phyloP scores from a whole-genome alignment of 2,329 filamentous ascomycete genomes.

The Aspergillus quadricinctus region DNA sequence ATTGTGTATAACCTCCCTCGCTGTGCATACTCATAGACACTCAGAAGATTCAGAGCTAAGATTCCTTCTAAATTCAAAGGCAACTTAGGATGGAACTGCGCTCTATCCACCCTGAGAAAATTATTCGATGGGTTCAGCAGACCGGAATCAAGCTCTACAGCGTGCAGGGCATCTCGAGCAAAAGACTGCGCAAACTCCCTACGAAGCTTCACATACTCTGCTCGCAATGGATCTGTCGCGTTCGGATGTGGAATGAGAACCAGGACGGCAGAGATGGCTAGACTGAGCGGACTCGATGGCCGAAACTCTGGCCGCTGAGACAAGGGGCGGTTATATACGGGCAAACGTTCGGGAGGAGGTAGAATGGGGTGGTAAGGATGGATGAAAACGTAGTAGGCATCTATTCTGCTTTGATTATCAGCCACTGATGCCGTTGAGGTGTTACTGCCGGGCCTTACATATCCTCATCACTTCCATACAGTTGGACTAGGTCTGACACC shows the following conservation, averaged over 20 bases:
- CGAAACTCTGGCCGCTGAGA: conserved; percentile 8
- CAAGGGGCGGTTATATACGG: conserved; percentile 14
- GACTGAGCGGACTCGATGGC: conserved; percentile 21
- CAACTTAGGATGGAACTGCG: conserved; percentile 14
- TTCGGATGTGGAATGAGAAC: conserved; percentile 22
- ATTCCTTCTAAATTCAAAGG: conserved; percentile 25
- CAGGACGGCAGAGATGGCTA: conserved; percentile 26
- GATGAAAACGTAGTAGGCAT: conserved; percentile 30
- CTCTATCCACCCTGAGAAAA: conserved; percentile 11
- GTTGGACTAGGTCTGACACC: conserved; percentile 30
- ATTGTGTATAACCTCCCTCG: conserved; percentile 27
- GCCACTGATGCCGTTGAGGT: background rate
- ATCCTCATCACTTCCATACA: conserved; percentile 40
- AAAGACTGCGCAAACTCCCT: conserved; percentile 21
- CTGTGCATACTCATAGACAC: conserved; percentile 29
- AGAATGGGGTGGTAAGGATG: conserved; percentile 28
- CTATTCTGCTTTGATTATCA: conserved; percentile 16
- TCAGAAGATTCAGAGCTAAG: conserved; percentile 22
- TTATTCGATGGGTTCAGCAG: conserved; percentile 11
- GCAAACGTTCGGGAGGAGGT: conserved; percentile 17
- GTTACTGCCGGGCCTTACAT: conserved; percentile 33
- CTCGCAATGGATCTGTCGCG: conserved; percentile 14
- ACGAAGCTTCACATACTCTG: conserved; percentile 18
- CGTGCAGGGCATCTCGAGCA: conserved; percentile 19
- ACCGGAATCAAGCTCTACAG: conserved; percentile 24